phyloP scores from a whole-genome alignment of 129 eudicot species.

The carrot (Daucus carota) region DNA sequence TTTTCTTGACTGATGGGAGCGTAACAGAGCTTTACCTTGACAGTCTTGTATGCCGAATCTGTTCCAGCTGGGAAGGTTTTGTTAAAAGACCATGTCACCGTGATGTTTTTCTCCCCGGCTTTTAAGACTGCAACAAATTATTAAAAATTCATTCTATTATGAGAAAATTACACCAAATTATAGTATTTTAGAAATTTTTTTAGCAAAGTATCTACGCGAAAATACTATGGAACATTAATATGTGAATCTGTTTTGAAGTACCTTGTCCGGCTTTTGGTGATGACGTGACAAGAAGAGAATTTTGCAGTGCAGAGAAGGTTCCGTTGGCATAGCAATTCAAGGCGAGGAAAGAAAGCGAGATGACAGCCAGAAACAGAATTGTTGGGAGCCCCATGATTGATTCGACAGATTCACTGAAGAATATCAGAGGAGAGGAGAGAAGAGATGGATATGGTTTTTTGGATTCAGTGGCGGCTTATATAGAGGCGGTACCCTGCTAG shows the following conservation, averaged over 20 bases:
- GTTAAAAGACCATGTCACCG: conserved; percentile 50
- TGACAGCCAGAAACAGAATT: conserved; percentile 19
- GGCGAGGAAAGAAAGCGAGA: conserved; percentile 29
- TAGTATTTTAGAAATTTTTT: no score
- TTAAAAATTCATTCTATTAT: not conserved
- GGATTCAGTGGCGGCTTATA: not conserved
- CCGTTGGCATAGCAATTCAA: conserved; percentile 27
- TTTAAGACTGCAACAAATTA: conserved; percentile 35
- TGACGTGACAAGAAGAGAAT: conserved; percentile 29
- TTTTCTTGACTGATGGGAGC: conserved; percentile 61
- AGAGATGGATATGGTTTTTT: not conserved
- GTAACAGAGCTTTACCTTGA: conserved; percentile 57
- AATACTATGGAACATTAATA: no score
- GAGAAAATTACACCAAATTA: no score
- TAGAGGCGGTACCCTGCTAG: not conserved
- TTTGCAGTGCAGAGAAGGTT: conserved; percentile 38
- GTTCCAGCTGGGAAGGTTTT: conserved; percentile 24
- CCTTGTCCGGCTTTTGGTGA: conserved; percentile 40
- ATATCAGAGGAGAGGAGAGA: not conserved
- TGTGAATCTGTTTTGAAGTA: not conserved
- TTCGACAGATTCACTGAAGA: not conserved
- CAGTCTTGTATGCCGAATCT: conserved; percentile 45
- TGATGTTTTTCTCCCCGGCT: conserved; percentile 47
- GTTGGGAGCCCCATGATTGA: not conserved
- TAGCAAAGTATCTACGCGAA: no score